Base-by-base conservation (phyloP, 148 eudicot genomes). In the Polygonum aviculare region DNA sequence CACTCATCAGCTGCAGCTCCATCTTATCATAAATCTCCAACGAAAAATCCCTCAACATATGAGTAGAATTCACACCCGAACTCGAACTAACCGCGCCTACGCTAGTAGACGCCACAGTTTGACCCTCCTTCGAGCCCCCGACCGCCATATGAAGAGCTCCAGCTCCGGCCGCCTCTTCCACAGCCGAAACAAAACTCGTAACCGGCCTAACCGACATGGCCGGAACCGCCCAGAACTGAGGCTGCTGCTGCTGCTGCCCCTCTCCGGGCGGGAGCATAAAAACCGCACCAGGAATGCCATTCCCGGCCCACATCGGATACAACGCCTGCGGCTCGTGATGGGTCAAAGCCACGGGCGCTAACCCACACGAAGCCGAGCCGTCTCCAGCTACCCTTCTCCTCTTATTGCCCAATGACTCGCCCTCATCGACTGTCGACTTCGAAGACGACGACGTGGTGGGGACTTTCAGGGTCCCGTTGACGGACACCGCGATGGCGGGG, bases 401-500 rank as follows among this genome's bases (percentile, higher is more conserved):
- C 75, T 48, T 72, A 2, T 16, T 10, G 35, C 38, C 1, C 9
- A 31, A 71, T 5, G 38, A 2, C 18, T 67, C 72, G 33, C 54
- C 75, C 1, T 71, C 74, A 19, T 69, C 72, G 40, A n/a, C 72
- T 14, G 69, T 22, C 12, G 36, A 63, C 33, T 22, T 63, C 22
- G 72, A 33, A 18, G 73, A 36, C 5, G 80, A 9, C 3, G 84
- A 40, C 0, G 86, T 82, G 2, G 97, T 94, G 1, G 98, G 98
- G 16, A 94, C 90, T 74, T 86, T 91, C 3, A 91, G 76, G 1
- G 95, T 86, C 1, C 98, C 98, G 75, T 91, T 91, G 7, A 94
- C 98, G 3, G 94, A 90, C 3, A 94, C 97, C 0, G 98, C 98
- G n/a, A 94, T 94, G 4, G 98, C 98, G 0, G 98, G 98, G 12